Evolutionary conservation across 2,329 filamentous ascomycete genomes (phyloP), one percentile per base, ranked within the genome.

Genomic region (Endocalyx cinctus): DNA sequence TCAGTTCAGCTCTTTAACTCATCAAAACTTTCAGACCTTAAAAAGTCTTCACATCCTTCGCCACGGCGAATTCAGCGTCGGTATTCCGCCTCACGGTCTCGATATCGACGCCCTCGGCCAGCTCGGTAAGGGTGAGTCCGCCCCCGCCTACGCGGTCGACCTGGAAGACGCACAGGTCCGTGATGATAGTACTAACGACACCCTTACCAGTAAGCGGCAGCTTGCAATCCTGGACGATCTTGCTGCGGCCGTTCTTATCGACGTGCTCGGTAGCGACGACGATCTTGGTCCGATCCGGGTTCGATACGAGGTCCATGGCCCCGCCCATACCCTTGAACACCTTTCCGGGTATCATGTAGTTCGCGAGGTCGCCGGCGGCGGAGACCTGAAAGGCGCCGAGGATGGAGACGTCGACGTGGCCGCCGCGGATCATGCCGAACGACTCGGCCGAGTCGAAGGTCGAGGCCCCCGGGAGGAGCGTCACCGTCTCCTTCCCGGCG

Each of bases 311-410:
- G 54, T 85, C 81, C 81, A 85, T 85, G 13, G 81, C 81, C 17
- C 81, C 81, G 40, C 87, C 87, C 80, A 94, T 92, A 13, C 87
- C 87, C 70, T 92, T 92, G 62, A 88, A 79, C 10, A 87, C 77
- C 61, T 90, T 92, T 16, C 87, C 87, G 0, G 87, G 87, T 42
- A 94, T 84, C 82, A 92, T 92, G 69, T 87, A 94, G 62, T 92
- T 92, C 28, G 87, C 87, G 33, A 94, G 63, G 54, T 94, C 87
- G 17, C 87, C 87, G 3, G 74, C 69, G 0, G 84, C 84, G 44
- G 78, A 82, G 15, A 92, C 86, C 64, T 94, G 84, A 45, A 90
- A 77, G 2, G 86, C 82, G 4, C 87, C 87, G 1, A 94, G 73
- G 51, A 94, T 87, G 0, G 84, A 87, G 5, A 94, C 81, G 52